These are phyloP conservation scores for Malassezia japonica DNA, from an alignment of 1,284 basidiomycete genomes.

Conservation along the genomic window DNA sequence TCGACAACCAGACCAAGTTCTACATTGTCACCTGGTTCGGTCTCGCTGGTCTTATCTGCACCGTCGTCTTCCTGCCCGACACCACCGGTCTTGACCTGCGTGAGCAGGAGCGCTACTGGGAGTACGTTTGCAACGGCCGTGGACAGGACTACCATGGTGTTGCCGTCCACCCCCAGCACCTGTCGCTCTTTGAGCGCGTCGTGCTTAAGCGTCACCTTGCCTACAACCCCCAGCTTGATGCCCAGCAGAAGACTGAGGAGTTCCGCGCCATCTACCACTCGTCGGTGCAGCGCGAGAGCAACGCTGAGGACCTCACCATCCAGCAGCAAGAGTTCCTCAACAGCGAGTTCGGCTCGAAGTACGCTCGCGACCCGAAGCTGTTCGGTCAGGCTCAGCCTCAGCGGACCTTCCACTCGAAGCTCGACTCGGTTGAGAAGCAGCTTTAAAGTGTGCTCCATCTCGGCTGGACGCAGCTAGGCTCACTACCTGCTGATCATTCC, in stretches of 20 bases:
- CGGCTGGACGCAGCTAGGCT: too few relatives aligned
- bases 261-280: constrained; percentile 50
- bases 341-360: constrained; percentile 26
- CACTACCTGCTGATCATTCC: too few relatives aligned
- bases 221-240: constrained; percentile 54
- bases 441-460: background rate
- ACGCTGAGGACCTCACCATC: constrained; percentile 25
- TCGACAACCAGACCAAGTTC: constrained; percentile 51
- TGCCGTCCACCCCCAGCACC: constrained; percentile 54
- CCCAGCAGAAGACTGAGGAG: constrained; percentile 52
- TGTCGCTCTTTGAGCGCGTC: constrained; percentile 51
- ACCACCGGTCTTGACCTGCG: constrained; percentile 55
- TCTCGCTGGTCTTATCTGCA: constrained; percentile 51
- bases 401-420: constrained; percentile 6
- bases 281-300: constrained; percentile 11
- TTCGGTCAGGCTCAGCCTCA: background rate
- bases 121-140: constrained; percentile 52
- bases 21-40: constrained; percentile 56
- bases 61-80: constrained; percentile 52
- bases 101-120: constrained; percentile 56
- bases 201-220: constrained; percentile 52
- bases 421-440: constrained; percentile 16
- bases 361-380: constrained; percentile 11
- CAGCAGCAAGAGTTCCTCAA: constrained; percentile 34
- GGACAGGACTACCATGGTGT: constrained; percentile 54